Percentiles rank a stretch among this genome's conserved stretches.
Evolutionary conservation across 2,329 filamentous ascomycete genomes (phyloP).

Genomic region (Monosporascus ibericus): DNA sequence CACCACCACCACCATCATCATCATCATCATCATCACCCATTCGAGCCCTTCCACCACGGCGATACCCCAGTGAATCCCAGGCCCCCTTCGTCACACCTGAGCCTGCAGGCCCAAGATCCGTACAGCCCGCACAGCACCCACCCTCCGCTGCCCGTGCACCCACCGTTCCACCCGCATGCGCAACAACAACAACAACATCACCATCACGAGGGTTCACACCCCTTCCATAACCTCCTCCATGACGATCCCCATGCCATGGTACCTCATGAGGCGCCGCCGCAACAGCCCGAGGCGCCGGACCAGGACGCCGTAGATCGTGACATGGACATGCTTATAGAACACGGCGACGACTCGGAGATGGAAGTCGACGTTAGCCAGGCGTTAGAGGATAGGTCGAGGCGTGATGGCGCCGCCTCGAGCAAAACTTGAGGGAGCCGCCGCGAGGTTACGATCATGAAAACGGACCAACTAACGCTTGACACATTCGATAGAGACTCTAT

Average conservation of each 20-base stretch:
- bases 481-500: too few species aligned
- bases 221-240: conserved; percentile 48
- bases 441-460: too few species aligned
- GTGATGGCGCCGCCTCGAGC: not conserved
- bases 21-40: conserved; percentile 20
- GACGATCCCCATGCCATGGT: conserved; percentile 16
- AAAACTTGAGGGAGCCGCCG: not conserved
- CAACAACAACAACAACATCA: conserved; percentile 14
- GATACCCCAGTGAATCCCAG: conserved; percentile 8
- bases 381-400: conserved; percentile 1
- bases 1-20: conserved; percentile 22
- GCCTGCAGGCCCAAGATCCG: conserved; percentile 9
- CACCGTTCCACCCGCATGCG: not conserved
- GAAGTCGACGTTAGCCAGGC: conserved; percentile 13
- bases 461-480: too few species aligned
- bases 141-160: not conserved
- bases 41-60: conserved; percentile 29
- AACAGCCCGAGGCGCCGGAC: conserved; percentile 10
- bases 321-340: conserved; percentile 25
- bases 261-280: not conserved
- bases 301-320: conserved; percentile 20
- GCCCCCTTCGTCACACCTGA: conserved; percentile 11
- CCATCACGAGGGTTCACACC: conserved; percentile 37
- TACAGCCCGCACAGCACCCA: conserved; percentile 17
- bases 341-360: conserved; percentile 16